phyloP scores from a whole-genome alignment of 2,329 filamentous ascomycete species.

The Aureobasidium sp. region DNA sequence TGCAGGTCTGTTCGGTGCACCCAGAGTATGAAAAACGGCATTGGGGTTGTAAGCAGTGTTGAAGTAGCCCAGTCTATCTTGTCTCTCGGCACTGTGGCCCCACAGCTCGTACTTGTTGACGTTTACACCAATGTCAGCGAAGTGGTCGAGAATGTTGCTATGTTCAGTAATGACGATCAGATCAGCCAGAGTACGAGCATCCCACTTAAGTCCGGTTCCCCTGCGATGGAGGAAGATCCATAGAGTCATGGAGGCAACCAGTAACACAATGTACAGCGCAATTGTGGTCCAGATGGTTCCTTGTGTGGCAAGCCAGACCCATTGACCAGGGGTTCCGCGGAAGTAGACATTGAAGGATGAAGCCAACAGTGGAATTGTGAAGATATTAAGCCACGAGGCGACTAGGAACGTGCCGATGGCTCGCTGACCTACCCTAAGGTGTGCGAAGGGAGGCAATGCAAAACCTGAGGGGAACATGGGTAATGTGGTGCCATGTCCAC shows the following conservation, averaged over 20 bases:
- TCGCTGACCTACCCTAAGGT: slow-evolving; percentile 62
- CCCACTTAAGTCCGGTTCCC: slow-evolving; percentile 76
- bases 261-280: slow-evolving; percentile 62
- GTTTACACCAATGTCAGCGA: slow-evolving; percentile 60
- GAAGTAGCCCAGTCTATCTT: slow-evolving; percentile 82
- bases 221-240: slow-evolving; percentile 57
- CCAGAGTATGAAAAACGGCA: slow-evolving; percentile 72
- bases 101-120: slow-evolving; percentile 46
- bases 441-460: slow-evolving; percentile 59
- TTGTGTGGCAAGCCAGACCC: slow-evolving; percentile 75
- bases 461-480: slow-evolving; percentile 55
- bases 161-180: slow-evolving; percentile 69
- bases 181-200: slow-evolving; percentile 74
- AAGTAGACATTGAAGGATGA: slow-evolving; percentile 63
- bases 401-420: slow-evolving; percentile 60
- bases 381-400: slow-evolving; percentile 68
- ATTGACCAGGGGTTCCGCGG: slow-evolving; percentile 48
- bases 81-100: slow-evolving; percentile 49
- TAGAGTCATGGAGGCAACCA: slow-evolving; percentile 51
- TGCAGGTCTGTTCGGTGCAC: slow-evolving; percentile 51
- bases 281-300: slow-evolving; percentile 73
- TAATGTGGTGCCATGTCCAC: slow-evolving; percentile 60
- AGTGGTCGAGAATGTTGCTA: slow-evolving; percentile 70
- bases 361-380: slow-evolving; percentile 75
- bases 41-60: slow-evolving; percentile 56